Conservation (phyloP, 352 stramenopile species). For the Phytophthora ramorum region DNA sequence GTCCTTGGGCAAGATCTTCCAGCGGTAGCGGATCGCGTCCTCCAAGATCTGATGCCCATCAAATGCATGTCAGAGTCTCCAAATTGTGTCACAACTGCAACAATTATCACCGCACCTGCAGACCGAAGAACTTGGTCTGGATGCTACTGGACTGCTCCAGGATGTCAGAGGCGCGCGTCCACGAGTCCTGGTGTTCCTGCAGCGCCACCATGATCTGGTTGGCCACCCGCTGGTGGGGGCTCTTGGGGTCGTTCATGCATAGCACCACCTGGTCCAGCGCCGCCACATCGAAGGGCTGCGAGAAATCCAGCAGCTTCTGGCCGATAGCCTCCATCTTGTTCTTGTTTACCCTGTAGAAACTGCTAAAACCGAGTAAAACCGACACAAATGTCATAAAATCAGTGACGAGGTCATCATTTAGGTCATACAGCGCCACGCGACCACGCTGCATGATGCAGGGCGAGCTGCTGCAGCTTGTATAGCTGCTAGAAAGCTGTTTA, state of each 20-base stretch:
- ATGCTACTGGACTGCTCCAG: slow-evolving; percentile 93
- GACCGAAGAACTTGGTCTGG: slow-evolving; percentile 93
- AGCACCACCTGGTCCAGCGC: slow-evolving; percentile 97
- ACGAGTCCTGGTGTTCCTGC: slow-evolving; percentile 94
- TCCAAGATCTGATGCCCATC: slow-evolving; percentile 91
- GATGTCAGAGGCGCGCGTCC: slow-evolving; percentile 95
- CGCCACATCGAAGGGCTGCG: slow-evolving; percentile 95
- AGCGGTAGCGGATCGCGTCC: slow-evolving; percentile 97
- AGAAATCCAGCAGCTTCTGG: slow-evolving; percentile 94
- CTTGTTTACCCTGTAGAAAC: slow-evolving; percentile 2
- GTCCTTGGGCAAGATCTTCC: slow-evolving; percentile 96
- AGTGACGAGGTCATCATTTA: background rate
- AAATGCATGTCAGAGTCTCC: slow-evolving; percentile 3
- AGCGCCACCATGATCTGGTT: slow-evolving; percentile 95
- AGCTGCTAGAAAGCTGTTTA: background rate
- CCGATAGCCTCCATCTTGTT: slow-evolving; percentile 86
- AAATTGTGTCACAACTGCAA: background rate
- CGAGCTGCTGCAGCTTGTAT: background rate
- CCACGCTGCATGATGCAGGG: background rate
- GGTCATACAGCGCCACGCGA: background rate
- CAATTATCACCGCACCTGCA: slow-evolving; percentile 63
- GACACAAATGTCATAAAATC: slow-evolving; percentile 4
- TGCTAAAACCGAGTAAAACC: slow-evolving; percentile 12
- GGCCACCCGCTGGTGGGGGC: slow-evolving; percentile 91
- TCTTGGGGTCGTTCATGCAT: slow-evolving; percentile 96